Conservation (phyloP, 345 rosid species). For the Eutrema heterophyllum region DNA sequence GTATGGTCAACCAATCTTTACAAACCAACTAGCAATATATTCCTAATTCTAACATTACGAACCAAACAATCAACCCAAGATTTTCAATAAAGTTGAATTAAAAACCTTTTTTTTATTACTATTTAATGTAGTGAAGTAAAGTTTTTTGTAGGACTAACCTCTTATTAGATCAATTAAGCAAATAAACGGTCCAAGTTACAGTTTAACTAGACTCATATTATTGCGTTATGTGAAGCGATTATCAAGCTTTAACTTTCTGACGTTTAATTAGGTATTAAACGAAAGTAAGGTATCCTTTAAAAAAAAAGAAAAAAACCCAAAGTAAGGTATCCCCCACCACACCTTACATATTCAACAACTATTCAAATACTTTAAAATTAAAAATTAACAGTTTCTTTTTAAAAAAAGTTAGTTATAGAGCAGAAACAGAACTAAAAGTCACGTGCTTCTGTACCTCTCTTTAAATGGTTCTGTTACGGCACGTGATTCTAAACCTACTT, state of each 20-base stretch:
- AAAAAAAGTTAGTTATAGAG: not conserved
- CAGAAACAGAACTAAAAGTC: slow-evolving; percentile 13
- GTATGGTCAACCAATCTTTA: no score
- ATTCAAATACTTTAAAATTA: not conserved
- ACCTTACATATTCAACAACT: not conserved
- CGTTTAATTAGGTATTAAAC: slow-evolving; percentile 5
- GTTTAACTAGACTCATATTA: not conserved
- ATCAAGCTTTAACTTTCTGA: not conserved
- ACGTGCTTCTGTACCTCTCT: slow-evolving; percentile 30
- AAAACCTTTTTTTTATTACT: no score
- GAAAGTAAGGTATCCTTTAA: slow-evolving; percentile 13
- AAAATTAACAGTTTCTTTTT: not conserved
- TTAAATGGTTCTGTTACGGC: slow-evolving; percentile 19
- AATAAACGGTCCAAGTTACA: not conserved
- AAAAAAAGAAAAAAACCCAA: no score
- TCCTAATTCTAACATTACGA: no score
- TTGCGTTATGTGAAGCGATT: not conserved
- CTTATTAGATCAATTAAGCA: not conserved
- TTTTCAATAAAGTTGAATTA: no score
- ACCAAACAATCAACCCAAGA: no score
- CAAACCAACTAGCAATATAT: no score
- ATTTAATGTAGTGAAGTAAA: no score
- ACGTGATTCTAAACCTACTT: slow-evolving; percentile 28
- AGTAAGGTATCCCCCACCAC: slow-evolving; percentile 9
- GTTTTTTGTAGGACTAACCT: no score